These are phyloP conservation scores for Kuraishia molischiana DNA, from an alignment of 805 yeast genomes.

Conservation along the genomic window DNA sequence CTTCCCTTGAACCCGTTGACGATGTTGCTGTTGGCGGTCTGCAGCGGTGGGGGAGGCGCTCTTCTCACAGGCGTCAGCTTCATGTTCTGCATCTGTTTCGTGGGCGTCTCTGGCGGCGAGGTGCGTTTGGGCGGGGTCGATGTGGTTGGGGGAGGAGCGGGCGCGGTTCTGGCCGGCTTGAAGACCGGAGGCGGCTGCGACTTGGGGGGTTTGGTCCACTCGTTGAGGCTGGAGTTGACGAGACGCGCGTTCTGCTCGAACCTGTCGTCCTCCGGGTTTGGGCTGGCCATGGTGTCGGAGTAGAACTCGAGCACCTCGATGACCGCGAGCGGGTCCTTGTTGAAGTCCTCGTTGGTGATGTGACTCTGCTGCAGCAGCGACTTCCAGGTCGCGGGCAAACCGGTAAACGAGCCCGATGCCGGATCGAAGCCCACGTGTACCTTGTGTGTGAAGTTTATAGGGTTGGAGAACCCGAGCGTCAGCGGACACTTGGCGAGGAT, in stretches of 20 bases:
- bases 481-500: slow-evolving; percentile 68
- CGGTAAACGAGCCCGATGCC: slow-evolving; percentile 49
- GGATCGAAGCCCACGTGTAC: slow-evolving; percentile 88
- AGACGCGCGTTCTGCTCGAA: slow-evolving; percentile 4
- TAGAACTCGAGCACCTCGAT: slow-evolving; percentile 52
- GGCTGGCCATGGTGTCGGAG: slow-evolving; percentile 22
- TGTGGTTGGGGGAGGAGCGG: slow-evolving; percentile 25
- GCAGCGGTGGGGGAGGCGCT: slow-evolving; percentile 26
- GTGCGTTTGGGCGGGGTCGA: neutral
- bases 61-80: slow-evolving; percentile 11
- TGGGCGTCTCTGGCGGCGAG: neutral
- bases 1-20: neutral
- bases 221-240: slow-evolving; percentile 23
- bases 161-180: slow-evolving; percentile 30
- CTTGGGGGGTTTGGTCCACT: slow-evolving; percentile 29
- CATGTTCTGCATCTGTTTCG: slow-evolving; percentile 5
- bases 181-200: slow-evolving; percentile 9
- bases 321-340: slow-evolving; percentile 55
- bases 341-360: slow-evolving; percentile 53
- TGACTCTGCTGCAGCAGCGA: slow-evolving; percentile 45
- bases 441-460: slow-evolving; percentile 90
- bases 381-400: slow-evolving; percentile 50
- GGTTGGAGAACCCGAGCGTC: slow-evolving; percentile 64
- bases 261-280: neutral
- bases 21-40: neutral